Evolutionary conservation across 2,329 filamentous ascomycete species (phyloP).

Genomic region (Aspergillus flavus): DNA sequence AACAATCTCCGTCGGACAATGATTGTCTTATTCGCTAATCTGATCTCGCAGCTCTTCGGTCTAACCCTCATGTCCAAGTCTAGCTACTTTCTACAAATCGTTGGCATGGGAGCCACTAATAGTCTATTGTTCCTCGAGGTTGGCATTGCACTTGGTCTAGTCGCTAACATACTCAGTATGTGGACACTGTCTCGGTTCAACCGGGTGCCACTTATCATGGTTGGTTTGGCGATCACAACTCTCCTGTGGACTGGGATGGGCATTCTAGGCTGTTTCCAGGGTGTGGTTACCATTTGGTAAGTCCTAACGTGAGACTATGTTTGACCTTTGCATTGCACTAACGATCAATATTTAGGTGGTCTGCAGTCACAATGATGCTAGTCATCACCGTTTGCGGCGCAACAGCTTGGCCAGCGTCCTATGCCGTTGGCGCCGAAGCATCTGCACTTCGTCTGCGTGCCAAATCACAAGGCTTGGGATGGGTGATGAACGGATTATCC

Average conservation of each 20-base stretch:
- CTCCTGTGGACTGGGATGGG: conserved; percentile 51
- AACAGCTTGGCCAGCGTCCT: conserved; percentile 41
- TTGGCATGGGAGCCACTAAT: conserved; percentile 32
- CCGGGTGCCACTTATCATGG: conserved; percentile 39
- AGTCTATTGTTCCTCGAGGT: conserved; percentile 50
- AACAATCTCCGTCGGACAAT: conserved; percentile 31
- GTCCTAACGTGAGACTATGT: not conserved
- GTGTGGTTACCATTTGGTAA: conserved; percentile 45
- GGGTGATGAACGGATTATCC: conserved; percentile 45
- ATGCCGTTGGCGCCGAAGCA: conserved; percentile 38
- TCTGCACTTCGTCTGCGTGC: conserved; percentile 41
- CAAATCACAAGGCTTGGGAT: conserved; percentile 44
- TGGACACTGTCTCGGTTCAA: conserved; percentile 49
- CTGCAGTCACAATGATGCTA: conserved; percentile 47
- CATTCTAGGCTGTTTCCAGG: conserved; percentile 49
- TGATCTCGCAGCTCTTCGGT: conserved; percentile 51
- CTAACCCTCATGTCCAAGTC: conserved; percentile 48
- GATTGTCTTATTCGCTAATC: conserved; percentile 43
- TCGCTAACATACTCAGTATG: conserved; percentile 49
- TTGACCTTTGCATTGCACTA: not conserved
- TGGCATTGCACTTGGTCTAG: conserved; percentile 49
- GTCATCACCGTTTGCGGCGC: conserved; percentile 45
- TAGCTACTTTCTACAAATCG: conserved; percentile 44
- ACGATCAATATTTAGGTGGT: conserved; percentile 36
- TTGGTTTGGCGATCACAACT: conserved; percentile 29